Evolutionary conservation across 2,329 filamentous ascomycete genomes (phyloP), one percentile per base, ranked within the genome.

Genomic region (Trichophyton verrucosum): DNA sequence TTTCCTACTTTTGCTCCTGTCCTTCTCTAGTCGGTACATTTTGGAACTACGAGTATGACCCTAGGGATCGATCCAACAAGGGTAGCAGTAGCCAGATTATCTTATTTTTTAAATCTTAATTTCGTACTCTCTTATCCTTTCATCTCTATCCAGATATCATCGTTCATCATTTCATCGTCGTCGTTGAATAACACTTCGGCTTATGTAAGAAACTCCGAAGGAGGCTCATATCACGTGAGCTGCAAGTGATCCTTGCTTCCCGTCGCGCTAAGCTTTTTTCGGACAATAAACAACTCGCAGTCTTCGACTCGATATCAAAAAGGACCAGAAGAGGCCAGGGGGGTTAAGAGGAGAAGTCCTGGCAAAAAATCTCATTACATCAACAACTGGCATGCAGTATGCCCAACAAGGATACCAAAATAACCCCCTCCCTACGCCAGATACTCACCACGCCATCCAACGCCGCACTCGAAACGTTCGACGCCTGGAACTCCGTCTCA

Each of bases 381-480:
- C 33, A 9, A 38, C 9, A 13, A 4, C 30, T 55, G 27, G n/a
- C 40, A n/a, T n/a, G 27, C 9, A 22, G 36, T 20, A 63, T 65
- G 63, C 62, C 62, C 59, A 61, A 56, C 46, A 65, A 66, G 13
- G n/a, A 53, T 38, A 68, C 68, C 64, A 62, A 61, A 57, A 63
- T 67, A 57, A 53, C 66, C 22, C 49, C 64, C 7, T 61, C 66
- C 49, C 58, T 69, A 40, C 66, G 66, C 51, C 42, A 63, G 42
- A 64, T 69, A 61, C 64, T 65, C 58, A 62, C 61, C 58, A 63
- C 61, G 46, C 63, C 66, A 15, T 61, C 65, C 42, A 59, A 62
- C 30, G 62, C 66, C 2, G 64, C 63, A 46, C 64, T 69, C 36
- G 63, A 66, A 56, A 66, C 64, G 6, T 66, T 66, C 44, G 67